Conservation (phyloP, 768 basidiomycete species). For the Tricholoma saponaceum region DNA sequence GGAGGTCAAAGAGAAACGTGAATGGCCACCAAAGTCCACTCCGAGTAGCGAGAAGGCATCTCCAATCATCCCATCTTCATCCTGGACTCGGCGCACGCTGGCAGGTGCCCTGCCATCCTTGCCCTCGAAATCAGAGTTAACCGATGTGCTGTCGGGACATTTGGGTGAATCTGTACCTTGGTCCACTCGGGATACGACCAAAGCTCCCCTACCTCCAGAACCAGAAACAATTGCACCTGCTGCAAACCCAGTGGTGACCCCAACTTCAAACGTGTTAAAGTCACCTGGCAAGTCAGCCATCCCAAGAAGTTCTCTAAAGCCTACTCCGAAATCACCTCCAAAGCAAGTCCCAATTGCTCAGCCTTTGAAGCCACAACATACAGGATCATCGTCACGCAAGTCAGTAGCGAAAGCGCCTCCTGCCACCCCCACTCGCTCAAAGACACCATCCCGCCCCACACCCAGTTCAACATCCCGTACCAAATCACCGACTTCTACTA, state of each 20-base stretch:
- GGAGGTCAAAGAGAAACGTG: constrained; percentile 66
- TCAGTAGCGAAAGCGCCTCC: constrained; percentile 17
- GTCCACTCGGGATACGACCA: constrained; percentile 9
- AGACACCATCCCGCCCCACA: constrained; percentile 26
- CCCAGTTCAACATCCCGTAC: constrained; percentile 15
- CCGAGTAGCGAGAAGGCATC: constrained; percentile 30
- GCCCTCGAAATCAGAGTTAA: constrained; percentile 13
- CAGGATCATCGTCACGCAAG: constrained; percentile 29
- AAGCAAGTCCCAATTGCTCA: constrained; percentile 14
- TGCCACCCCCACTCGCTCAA: constrained; percentile 25
- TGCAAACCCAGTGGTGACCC: constrained; percentile 12
- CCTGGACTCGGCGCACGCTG: constrained; percentile 28
- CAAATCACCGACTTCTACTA: constrained; percentile 27
- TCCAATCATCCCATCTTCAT: constrained; percentile 32
- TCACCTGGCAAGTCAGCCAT: constrained; percentile 13
- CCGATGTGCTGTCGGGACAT: constrained; percentile 16
- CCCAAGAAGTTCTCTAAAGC: constrained; percentile 20
- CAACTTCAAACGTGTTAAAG: constrained; percentile 23
- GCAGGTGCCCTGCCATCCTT: constrained; percentile 19
- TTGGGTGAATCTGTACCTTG: neutral
- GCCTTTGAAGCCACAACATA: constrained; percentile 32
- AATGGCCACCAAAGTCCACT: constrained; percentile 66
- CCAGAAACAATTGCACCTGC: constrained; percentile 1
- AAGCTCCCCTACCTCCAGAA: constrained; percentile 2
- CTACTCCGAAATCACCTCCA: constrained; percentile 17